A percentile compares a stretch with the other conserved stretches of the same genome.
phyloP scores from a whole-genome alignment of 768 basidiomycete genomes.

The Podaxis sp. region DNA sequence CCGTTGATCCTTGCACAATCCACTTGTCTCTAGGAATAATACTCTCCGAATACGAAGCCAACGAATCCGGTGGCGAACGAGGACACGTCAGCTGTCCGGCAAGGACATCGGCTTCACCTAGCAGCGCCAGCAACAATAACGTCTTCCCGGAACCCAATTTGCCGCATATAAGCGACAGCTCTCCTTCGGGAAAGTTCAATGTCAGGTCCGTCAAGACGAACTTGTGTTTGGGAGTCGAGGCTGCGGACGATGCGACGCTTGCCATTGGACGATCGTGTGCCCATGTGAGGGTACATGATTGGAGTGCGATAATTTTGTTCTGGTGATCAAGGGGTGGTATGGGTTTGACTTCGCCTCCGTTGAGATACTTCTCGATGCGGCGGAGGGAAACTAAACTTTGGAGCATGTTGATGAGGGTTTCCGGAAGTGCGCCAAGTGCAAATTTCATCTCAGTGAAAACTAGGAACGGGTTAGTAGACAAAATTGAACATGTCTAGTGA shows the following conservation, averaged over 20 bases:
- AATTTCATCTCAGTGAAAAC: conserved; percentile 90
- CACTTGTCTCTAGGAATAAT: conserved; percentile 57
- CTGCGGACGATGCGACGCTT: conserved; percentile 51
- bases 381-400: conserved; percentile 85
- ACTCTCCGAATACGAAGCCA: conserved; percentile 57
- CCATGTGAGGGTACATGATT: conserved; percentile 90
- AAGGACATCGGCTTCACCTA: conserved; percentile 87
- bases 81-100: conserved; percentile 82
- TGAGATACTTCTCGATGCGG: conserved; percentile 89
- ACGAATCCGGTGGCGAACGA: conserved; percentile 77
- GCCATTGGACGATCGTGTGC: conserved; percentile 65
- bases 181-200: conserved; percentile 74
- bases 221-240: conserved; percentile 73
- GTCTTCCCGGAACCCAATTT: conserved; percentile 91
- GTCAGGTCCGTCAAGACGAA: conserved; percentile 81
- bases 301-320: conserved; percentile 66
- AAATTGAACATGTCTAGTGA: not conserved
- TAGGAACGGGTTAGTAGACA: conserved; percentile 20
- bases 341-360: conserved; percentile 65
- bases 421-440: conserved; percentile 83
- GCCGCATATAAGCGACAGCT: conserved; percentile 84
- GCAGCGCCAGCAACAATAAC: conserved; percentile 74
- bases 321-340: conserved; percentile 60
- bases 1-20: conserved; percentile 77
- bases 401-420: conserved; percentile 87